These are phyloP conservation scores for Trichosporon ovoides DNA, from an alignment of 1,284 basidiomycete genomes.

Conservation along the genomic window DNA sequence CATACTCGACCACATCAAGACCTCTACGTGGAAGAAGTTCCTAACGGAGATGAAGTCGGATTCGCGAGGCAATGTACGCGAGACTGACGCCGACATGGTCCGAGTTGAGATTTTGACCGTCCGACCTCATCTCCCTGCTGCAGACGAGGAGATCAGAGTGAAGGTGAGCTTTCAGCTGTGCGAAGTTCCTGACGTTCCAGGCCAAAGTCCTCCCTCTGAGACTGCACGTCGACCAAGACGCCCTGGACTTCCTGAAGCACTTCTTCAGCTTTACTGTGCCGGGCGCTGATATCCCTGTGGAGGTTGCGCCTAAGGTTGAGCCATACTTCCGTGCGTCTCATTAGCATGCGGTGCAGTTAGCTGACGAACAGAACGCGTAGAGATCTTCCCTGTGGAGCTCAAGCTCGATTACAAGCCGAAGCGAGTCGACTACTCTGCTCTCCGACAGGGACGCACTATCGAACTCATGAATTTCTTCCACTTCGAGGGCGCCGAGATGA, in stretches of 20 bases:
- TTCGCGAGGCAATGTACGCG: slow-evolving; percentile 74
- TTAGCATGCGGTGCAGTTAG: neutral
- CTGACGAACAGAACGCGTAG: slow-evolving; percentile 40
- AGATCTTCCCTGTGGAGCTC: slow-evolving; percentile 62
- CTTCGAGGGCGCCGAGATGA: slow-evolving; percentile 98
- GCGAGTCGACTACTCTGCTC: slow-evolving; percentile 87
- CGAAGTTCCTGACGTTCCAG: slow-evolving; percentile 49
- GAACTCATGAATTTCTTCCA: slow-evolving; percentile 99
- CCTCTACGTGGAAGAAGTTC: slow-evolving; percentile 97
- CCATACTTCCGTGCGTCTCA: slow-evolving; percentile 48
- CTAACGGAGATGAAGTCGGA: slow-evolving; percentile 76
- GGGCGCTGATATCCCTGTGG: slow-evolving; percentile 31
- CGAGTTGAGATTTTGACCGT: slow-evolving; percentile 71
- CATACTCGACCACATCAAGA: slow-evolving; percentile 95
- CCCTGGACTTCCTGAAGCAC: slow-evolving; percentile 92
- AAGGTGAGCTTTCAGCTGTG: slow-evolving; percentile 56
- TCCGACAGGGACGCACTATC: slow-evolving; percentile 84
- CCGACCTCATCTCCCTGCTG: slow-evolving; percentile 56
- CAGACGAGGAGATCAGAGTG: slow-evolving; percentile 72
- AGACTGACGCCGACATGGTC: slow-evolving; percentile 91
- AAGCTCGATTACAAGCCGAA: slow-evolving; percentile 99
- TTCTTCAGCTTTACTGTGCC: slow-evolving; percentile 86
- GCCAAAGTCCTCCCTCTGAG: slow-evolving; percentile 82
- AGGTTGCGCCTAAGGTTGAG: slow-evolving; percentile 38
- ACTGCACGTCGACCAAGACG: slow-evolving; percentile 95